Conservation (phyloP, 805 yeast species). For the Wickerhamomyces ciferrii region DNA sequence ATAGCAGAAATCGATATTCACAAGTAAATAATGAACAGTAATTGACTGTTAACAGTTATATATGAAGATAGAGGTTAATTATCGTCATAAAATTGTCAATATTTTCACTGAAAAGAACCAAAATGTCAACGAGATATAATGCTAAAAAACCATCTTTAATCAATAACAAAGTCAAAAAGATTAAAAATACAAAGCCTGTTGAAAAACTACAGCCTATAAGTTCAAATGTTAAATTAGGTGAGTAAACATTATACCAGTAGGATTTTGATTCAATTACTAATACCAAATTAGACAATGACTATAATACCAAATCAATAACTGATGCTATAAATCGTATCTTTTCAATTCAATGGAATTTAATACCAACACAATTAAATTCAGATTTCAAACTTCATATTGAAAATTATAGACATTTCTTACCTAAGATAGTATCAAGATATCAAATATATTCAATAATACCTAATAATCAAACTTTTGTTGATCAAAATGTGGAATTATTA, state of each 20-base stretch:
- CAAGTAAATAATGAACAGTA: no score
- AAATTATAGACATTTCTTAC: conserved; percentile 11
- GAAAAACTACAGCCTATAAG: background rate
- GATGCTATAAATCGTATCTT: conserved; percentile 6
- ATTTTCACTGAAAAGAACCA: background rate
- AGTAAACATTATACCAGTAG: background rate
- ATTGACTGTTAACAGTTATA: no score
- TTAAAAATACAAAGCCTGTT: background rate
- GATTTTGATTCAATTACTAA: background rate
- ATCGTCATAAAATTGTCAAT: no score
- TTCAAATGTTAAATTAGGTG: background rate
- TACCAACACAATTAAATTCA: conserved; percentile 9
- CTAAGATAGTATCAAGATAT: conserved; percentile 8
- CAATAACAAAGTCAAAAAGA: background rate
- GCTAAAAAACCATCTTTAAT: background rate
- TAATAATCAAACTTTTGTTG: conserved; percentile 45
- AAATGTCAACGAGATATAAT: background rate
- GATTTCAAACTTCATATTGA: conserved; percentile 13
- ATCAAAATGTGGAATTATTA: conserved; percentile 34
- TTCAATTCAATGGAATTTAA: conserved; percentile 10
- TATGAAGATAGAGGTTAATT: no score
- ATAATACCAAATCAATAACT: background rate
- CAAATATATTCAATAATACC: conserved; percentile 46
- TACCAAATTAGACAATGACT: background rate
- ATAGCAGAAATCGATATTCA: no score